phyloP scores from a whole-genome alignment of 106 monocot species.

The Alisma plantagoaquatica region DNA sequence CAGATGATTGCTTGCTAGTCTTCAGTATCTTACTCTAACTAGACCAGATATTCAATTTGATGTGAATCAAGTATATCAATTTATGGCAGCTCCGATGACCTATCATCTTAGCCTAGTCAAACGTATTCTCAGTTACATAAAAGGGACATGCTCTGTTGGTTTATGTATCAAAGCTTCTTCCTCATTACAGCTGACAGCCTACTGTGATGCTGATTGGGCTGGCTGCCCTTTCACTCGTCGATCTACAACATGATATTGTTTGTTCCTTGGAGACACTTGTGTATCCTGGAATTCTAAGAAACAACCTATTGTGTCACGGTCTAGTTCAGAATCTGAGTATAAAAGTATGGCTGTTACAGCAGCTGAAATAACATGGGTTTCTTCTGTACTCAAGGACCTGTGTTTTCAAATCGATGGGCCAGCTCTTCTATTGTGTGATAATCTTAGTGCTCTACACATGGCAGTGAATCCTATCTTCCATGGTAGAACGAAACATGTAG shows the following conservation, averaged over 20 bases:
- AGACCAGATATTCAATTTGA: not conserved
- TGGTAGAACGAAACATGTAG: not conserved
- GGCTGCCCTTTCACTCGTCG: not conserved
- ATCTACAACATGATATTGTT: not conserved
- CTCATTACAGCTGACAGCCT: not conserved
- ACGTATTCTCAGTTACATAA: slow-evolving; percentile 3
- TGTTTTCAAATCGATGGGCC: not conserved
- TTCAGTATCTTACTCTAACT: slow-evolving; percentile 2
- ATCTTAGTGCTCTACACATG: not conserved
- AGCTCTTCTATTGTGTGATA: slow-evolving; percentile 1
- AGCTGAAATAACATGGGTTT: not conserved
- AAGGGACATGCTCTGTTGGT: not conserved
- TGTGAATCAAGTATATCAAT: not conserved
- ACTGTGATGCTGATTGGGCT: slow-evolving; percentile 1
- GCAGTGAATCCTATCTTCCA: not conserved
- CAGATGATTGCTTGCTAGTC: not conserved
- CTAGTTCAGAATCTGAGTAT: slow-evolving; percentile 1
- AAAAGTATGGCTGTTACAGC: not conserved
- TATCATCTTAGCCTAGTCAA: not conserved
- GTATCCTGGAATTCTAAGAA: not conserved
- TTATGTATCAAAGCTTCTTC: not conserved
- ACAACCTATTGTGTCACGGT: not conserved
- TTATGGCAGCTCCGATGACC: not conserved
- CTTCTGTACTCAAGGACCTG: not conserved
- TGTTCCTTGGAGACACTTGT: not conserved